Conservation (phyloP, 352 stramenopile species). For the Stephanocyclus meneghinianus region DNA sequence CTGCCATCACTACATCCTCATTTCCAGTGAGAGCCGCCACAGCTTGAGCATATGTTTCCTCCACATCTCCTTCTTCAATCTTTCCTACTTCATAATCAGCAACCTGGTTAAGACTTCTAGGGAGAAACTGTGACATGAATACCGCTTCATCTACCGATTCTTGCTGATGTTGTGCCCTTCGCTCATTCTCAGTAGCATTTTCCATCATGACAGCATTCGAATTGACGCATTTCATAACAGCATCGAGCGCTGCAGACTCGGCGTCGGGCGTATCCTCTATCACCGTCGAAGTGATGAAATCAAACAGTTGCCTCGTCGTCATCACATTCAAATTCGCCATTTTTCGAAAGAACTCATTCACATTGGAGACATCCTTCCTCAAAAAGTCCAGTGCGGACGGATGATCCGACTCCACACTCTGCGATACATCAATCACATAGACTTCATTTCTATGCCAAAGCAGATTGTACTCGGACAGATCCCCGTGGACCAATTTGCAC, state of each 20-base stretch:
- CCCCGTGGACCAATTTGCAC: slow-evolving; percentile 96
- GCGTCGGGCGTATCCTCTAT: slow-evolving; percentile 77
- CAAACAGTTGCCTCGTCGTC: slow-evolving; percentile 93
- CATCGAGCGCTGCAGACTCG: slow-evolving; percentile 87
- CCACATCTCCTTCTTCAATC: slow-evolving; percentile 82
- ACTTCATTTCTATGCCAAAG: slow-evolving; percentile 95
- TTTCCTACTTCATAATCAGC: slow-evolving; percentile 83
- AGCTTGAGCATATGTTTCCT: slow-evolving; percentile 83
- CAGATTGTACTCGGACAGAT: slow-evolving; percentile 99
- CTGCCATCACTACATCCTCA: slow-evolving; percentile 68
- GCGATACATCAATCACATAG: slow-evolving; percentile 98
- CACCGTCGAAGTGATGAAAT: slow-evolving; percentile 90
- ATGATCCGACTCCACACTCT: slow-evolving; percentile 98
- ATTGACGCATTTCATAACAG: slow-evolving; percentile 88
- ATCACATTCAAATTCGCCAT: slow-evolving; percentile 89
- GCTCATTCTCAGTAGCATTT: slow-evolving; percentile 57
- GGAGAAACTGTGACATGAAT: slow-evolving; percentile 84
- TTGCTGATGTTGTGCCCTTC: slow-evolving; percentile 84
- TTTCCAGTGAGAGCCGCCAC: slow-evolving; percentile 84
- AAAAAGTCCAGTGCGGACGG: slow-evolving; percentile 96
- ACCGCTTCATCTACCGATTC: slow-evolving; percentile 88
- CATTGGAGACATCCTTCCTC: slow-evolving; percentile 95
- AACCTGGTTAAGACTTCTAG: slow-evolving; percentile 91
- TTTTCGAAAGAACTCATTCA: slow-evolving; percentile 94
- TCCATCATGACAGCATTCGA: slow-evolving; percentile 61